Conservation (phyloP, 164 flowering plant genomes). For the Paratinospora sagittata region DNA sequence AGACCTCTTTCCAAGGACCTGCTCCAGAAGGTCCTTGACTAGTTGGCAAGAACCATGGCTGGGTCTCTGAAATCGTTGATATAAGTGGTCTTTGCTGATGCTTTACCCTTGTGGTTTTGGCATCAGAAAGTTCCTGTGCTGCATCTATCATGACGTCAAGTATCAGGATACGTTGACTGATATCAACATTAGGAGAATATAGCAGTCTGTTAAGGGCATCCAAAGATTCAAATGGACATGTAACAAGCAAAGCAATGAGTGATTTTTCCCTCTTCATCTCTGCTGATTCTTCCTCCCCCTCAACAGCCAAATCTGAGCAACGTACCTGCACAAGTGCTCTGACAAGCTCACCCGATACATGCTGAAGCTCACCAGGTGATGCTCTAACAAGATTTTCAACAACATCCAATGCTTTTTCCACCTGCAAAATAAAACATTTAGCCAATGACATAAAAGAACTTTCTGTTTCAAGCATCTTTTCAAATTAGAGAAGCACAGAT, state of each 20-base stretch:
- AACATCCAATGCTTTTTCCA: conserved; percentile 84
- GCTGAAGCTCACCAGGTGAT: conserved; percentile 81
- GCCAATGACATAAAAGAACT: not conserved
- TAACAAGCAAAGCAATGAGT: conserved; percentile 65
- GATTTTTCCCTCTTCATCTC: conserved; percentile 88
- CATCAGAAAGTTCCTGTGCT: conserved; percentile 74
- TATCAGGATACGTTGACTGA: conserved; percentile 84
- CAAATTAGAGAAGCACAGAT: not conserved
- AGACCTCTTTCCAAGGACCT: conserved; percentile 75
- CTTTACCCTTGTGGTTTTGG: conserved; percentile 37
- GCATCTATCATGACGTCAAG: conserved; percentile 94
- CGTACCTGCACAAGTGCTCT: conserved; percentile 81
- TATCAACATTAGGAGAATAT: conserved; percentile 84
- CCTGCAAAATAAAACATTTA: conserved; percentile 38
- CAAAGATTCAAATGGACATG: conserved; percentile 66
- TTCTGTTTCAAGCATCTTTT: not conserved
- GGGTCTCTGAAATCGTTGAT: conserved; percentile 52
- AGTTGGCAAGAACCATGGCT: conserved; percentile 81
- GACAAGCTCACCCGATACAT: conserved; percentile 66
- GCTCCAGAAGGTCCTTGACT: conserved; percentile 69
- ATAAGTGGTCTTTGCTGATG: conserved; percentile 38
- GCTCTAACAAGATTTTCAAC: conserved; percentile 87
- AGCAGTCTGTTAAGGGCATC: conserved; percentile 59
- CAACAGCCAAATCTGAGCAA: conserved; percentile 75
- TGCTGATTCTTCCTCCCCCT: conserved; percentile 93